Conservation (phyloP, 371 early-diverging fungal genomes). For the Mucor sp. region DNA sequence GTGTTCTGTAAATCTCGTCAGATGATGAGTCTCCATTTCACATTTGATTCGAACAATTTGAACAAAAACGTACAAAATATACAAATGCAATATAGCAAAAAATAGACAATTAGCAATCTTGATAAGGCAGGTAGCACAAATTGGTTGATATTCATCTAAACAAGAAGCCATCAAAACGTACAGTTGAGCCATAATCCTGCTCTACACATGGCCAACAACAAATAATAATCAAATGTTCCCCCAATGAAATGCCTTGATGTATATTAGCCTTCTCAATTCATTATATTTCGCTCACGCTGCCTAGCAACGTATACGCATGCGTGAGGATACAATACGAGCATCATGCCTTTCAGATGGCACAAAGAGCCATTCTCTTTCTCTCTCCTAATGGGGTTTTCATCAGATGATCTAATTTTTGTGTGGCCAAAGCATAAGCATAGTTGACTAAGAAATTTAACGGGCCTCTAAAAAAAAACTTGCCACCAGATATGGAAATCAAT, state of each 20-base stretch:
- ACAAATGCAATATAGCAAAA: neutral
- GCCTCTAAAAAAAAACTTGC: neutral
- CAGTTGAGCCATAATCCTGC: neutral
- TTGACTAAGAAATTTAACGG: neutral
- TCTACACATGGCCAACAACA: slow-evolving; percentile 1
- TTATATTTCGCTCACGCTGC: neutral
- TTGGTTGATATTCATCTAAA: neutral
- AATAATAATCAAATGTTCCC: neutral
- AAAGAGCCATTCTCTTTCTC: neutral
- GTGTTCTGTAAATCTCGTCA: neutral
- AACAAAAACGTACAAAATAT: neutral
- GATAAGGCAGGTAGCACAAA: neutral
- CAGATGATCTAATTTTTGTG: neutral
- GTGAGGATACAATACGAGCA: neutral
- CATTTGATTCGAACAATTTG: neutral
- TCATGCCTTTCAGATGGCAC: neutral
- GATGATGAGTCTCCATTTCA: neutral
- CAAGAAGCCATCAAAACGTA: neutral
- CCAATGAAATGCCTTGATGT: slow-evolving; percentile 2
- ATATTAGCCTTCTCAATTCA: no score
- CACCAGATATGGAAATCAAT: slow-evolving; percentile 1
- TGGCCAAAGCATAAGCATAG: neutral
- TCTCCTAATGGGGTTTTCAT: neutral
- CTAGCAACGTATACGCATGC: neutral
- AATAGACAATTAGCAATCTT: neutral